phyloP scores from a whole-genome alignment of 2,329 filamentous ascomycete genomes.

The Xylogone sp. region DNA sequence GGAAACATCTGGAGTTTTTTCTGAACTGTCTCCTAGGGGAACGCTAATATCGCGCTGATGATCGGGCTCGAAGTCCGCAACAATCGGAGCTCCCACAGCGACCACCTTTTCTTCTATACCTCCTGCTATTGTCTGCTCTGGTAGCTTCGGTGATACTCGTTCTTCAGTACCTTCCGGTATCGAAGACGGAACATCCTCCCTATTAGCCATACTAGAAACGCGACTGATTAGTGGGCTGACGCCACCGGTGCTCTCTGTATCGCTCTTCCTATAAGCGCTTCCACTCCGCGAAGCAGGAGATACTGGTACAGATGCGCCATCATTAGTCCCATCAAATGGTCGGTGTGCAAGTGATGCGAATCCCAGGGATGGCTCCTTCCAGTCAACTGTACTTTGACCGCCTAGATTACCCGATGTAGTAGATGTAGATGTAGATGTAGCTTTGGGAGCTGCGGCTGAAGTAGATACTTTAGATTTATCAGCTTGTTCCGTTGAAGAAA shows the following conservation, averaged over 20 bases:
- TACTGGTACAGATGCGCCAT: slow-evolving; percentile 46
- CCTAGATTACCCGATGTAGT: slow-evolving; percentile 4
- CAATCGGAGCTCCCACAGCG: not conserved
- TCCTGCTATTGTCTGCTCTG: slow-evolving; percentile 12
- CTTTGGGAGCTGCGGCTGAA: slow-evolving; percentile 5
- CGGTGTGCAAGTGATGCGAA: slow-evolving; percentile 59
- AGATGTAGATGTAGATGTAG: not conserved
- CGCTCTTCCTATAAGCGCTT: slow-evolving; percentile 52
- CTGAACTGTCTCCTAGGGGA: slow-evolving; percentile 55
- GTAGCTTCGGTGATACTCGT: slow-evolving; percentile 23
- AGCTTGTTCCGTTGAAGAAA: slow-evolving; percentile 28
- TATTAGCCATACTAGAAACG: slow-evolving; percentile 39
- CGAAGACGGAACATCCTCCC: slow-evolving; percentile 42
- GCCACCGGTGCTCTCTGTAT: slow-evolving; percentile 44
- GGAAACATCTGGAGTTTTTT: slow-evolving; percentile 51
- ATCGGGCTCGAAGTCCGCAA: slow-evolving; percentile 42
- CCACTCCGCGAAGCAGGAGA: slow-evolving; percentile 44
- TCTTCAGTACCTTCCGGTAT: slow-evolving; percentile 49
- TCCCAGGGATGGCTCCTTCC: slow-evolving; percentile 50
- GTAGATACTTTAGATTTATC: slow-evolving; percentile 10
- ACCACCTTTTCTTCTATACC: not conserved
- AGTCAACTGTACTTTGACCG: slow-evolving; percentile 5
- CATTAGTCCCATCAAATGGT: slow-evolving; percentile 54
- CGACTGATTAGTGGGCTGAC: slow-evolving; percentile 63
- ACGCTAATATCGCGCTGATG: slow-evolving; percentile 55